phyloP scores from a whole-genome alignment of 305 asterid genomes.

The Striga hermonthica region DNA sequence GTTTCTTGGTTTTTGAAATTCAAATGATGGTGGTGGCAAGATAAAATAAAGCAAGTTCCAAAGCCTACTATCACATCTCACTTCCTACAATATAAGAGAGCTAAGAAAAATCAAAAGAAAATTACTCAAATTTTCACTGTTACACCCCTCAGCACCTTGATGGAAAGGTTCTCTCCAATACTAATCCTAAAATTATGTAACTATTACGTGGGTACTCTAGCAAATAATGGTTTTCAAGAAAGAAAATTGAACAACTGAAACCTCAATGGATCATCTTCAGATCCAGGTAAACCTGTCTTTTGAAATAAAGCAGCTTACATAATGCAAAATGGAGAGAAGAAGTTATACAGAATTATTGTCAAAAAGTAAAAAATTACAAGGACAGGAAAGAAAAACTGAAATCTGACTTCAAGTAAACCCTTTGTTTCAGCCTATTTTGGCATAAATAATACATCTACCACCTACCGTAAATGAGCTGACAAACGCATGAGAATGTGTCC shows the following conservation, averaged over 20 bases:
- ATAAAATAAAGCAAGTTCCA: not conserved
- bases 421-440: conserved; percentile 8
- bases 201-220: not conserved
- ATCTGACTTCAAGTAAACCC: conserved; percentile 6
- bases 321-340: conserved; percentile 3
- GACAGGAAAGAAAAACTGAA: not conserved
- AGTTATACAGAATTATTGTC: not conserved
- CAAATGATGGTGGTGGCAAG: not conserved
- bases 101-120: conserved; percentile 4
- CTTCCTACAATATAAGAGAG: not conserved
- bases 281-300: conserved; percentile 4
- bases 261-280: conserved; percentile 12
- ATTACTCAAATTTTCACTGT: conserved; percentile 16
- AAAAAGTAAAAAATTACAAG: no score
- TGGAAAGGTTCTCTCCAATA: not conserved
- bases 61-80: conserved; percentile 3
- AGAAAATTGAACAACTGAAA: conserved; percentile 13
- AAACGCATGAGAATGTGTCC: conserved; percentile 99
- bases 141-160: conserved; percentile 1
- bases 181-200: not conserved
- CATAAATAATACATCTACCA: conserved; percentile 19
- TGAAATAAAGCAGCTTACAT: conserved; percentile 9
- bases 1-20: not conserved
- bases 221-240: conserved; percentile 11
- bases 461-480: conserved; percentile 96